phyloP scores from a whole-genome alignment of 768 basidiomycete species.

The Hemileccinum impolitum region DNA sequence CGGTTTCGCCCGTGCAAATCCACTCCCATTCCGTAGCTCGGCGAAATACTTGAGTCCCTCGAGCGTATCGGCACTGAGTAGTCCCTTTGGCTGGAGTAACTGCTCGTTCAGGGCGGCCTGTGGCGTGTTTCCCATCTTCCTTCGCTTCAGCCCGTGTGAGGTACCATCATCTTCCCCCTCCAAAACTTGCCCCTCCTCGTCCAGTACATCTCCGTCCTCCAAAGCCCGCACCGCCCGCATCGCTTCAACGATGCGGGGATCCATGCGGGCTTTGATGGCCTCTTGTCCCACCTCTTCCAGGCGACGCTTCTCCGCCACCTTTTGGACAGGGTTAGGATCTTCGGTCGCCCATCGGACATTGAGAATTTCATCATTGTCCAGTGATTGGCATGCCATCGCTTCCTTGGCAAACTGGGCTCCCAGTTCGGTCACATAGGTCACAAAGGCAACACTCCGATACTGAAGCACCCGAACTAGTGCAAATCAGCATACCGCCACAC shows the following conservation, averaged over 20 bases:
- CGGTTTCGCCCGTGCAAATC: slow-evolving; percentile 27
- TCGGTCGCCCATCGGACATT: slow-evolving; percentile 99
- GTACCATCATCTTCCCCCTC: slow-evolving; percentile 32
- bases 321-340: slow-evolving; percentile 92
- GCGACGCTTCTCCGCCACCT: slow-evolving; percentile 79
- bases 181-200: slow-evolving; percentile 35
- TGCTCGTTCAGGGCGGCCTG: slow-evolving; percentile 28
- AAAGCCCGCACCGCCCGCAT: slow-evolving; percentile 82
- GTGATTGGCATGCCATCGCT: slow-evolving; percentile 96
- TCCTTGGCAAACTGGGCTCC: slow-evolving; percentile 96
- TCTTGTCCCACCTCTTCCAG: slow-evolving; percentile 83
- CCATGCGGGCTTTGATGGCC: slow-evolving; percentile 81
- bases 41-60: slow-evolving; percentile 91
- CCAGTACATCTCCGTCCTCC: slow-evolving; percentile 67
- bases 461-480: slow-evolving; percentile 79
- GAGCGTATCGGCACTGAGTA: slow-evolving; percentile 81
- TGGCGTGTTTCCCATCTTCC: slow-evolving; percentile 29
- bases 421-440: slow-evolving; percentile 86
- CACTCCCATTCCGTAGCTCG: slow-evolving; percentile 74
- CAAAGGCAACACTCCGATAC: slow-evolving; percentile 94
- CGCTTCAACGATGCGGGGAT: slow-evolving; percentile 85
- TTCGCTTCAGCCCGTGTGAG: slow-evolving; percentile 35
- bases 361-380: slow-evolving; percentile 95
- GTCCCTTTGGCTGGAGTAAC: slow-evolving; percentile 44
- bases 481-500: slow-evolving; percentile 5